phyloP scores from a whole-genome alignment of 2,329 filamentous ascomycete species.

The Ceratocystis smalleyi region DNA sequence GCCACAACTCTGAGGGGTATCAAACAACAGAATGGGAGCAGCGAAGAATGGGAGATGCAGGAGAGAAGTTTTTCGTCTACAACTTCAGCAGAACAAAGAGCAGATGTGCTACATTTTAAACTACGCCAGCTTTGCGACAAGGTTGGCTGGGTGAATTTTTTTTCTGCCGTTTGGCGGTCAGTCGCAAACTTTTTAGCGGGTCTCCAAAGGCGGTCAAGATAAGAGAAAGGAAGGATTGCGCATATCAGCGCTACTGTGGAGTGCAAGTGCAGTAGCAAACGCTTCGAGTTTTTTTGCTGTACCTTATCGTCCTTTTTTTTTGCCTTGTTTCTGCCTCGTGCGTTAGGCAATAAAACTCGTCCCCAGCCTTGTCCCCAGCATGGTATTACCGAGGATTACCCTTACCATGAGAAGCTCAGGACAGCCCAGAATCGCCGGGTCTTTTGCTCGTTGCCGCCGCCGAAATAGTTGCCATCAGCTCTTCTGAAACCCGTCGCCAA shows the following conservation, averaged over 20 bases:
- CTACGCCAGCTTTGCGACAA: conserved; percentile 8
- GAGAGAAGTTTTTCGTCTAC: conserved; percentile 10
- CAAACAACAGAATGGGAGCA: conserved; percentile 17
- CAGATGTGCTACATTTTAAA: conserved; percentile 13
- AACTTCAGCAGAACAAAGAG: conserved; percentile 10
- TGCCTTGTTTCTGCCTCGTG: neutral
- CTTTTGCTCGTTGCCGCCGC: neutral
- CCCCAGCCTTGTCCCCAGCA: neutral
- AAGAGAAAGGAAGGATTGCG: conserved; percentile 3
- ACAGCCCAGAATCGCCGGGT: neutral
- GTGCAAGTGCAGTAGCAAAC: too few relatives aligned
- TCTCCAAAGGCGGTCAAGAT: conserved; percentile 25
- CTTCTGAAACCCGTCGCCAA: neutral
- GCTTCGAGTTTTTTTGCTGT: neutral
- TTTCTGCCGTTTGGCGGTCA: conserved; percentile 26
- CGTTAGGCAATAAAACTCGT: neutral
- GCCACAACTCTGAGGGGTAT: conserved; percentile 14
- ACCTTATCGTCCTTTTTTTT: neutral
- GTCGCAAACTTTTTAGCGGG: conserved; percentile 19
- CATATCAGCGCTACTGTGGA: too few relatives aligned
- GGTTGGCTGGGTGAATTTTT: conserved; percentile 18
- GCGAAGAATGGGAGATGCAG: conserved; percentile 8
- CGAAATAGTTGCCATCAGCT: neutral
- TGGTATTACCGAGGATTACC: neutral
- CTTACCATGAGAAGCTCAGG: neutral